Evolutionary conservation across 495 filamentous ascomycete species (phyloP), one percentile per base, ranked within the genome.

Genomic region (Amphirosellinia nigrospora): DNA sequence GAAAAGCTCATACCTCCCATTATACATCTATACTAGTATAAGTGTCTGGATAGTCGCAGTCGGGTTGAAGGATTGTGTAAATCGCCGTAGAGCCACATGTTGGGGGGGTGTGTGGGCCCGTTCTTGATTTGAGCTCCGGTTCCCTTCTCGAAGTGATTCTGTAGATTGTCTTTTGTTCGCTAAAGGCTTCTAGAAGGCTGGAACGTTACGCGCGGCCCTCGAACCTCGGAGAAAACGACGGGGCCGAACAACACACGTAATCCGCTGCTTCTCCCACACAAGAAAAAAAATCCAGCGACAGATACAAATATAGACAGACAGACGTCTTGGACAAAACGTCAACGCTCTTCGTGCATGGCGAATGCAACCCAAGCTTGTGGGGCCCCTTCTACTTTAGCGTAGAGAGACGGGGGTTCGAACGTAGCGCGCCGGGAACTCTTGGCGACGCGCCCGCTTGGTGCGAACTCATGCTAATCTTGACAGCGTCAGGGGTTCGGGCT

Each of bases 81-180:
- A n/a, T n/a, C n/a, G n/a, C n/a, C n/a, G n/a, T n/a, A n/a, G n/a
- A n/a, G n/a, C n/a, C n/a, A n/a, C n/a, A 36, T 36, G 7, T 7
- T 36, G 3, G 7, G 34, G 7, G 45, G 56, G 34, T n/a, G 56
- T 39, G 56, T 39, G 56, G 58, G 19, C 26, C 53, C 15, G 39
- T 56, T 68, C 50, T 55, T 48, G 7, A 36, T 68, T 36, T 36
- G 65, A 53, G 39, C 28, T 48, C n/a, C n/a, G n/a, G n/a, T n/a
- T 64, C 9, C 7, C 64, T 61, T 59, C 66, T 68, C 66, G 66
- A 68, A 68, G n/a, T 38, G 38, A 60, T 68, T 68, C 39, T 65
- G 21, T 26, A 3, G 5, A 65, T 21, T 53, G 19, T 46, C 16
- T 63, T 16, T 63, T 16, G 13, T 19, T 34, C 55, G 32, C 16